Base-by-base conservation (phyloP, 2,329 filamentous ascomycete species). In the Alternaria triticina region DNA sequence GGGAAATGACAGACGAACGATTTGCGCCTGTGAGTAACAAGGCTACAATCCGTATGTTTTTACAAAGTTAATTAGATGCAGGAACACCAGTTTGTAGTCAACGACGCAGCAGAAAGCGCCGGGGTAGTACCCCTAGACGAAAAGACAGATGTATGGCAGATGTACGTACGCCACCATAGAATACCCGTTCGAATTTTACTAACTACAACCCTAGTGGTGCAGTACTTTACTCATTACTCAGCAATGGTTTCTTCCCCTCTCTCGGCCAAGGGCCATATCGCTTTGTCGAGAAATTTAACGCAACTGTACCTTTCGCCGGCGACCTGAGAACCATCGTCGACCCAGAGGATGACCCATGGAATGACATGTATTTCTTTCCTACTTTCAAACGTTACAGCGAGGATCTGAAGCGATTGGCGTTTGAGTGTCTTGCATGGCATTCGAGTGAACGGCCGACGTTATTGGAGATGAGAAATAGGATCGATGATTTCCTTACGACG, bases 81-180 rank as follows among this genome's bases (percentile, higher is more conserved):
- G 45, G 55, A 50, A 57, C 54, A 33, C n/a, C 54, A 57, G 13
- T 20, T 13, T 22, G n/a, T 33, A 12, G 33, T 52, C 11, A 8
- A 15, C n/a, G 54, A 17, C 25, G 27, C 33, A 33, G 25, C 44
- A 33, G 27, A 20, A 20, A 36, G 36, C 28, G 44, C 6, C 12
- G 23, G 12, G 13, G 40, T 40, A 22, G 22, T 46, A 25, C 36
- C 20, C 30, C 20, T 60, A 17, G 25, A 52, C 12, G 27, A 28
- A 28, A 55, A 46, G 28, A 50, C 58, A 27, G 58, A 61, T 61
- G 51, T 61, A 9, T 55, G 51, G 58, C 28, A 40, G 9, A 50
- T 61, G 43, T 47, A 36, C 15, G 22, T 43, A 33, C 13, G n/a
- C 33, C 15, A 36, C 33, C 15, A n/a, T 36, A n/a, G 33, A 36